Base-by-base conservation (phyloP, 2,329 filamentous ascomycete species). In the Neonectria coccinea region DNA sequence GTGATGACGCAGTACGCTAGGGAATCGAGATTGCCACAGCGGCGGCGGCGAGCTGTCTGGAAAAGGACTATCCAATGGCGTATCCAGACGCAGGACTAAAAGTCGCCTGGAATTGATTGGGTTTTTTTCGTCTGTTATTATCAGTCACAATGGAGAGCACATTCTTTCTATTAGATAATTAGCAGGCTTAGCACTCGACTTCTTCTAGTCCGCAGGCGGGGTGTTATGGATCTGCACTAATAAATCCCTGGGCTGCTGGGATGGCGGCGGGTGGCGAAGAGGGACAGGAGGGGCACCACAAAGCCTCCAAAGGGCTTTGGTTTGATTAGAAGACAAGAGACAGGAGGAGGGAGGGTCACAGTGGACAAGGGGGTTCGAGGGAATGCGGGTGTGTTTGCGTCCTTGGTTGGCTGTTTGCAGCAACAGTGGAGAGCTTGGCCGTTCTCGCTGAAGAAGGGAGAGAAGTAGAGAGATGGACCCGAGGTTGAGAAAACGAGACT, bases 11-110 rank as follows among this genome's bases (percentile, higher is more conserved):
- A 68, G 56, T 52, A 42, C 52, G 52, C 54, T 56, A 57, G 20
- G 48, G 62, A 70, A 48, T 56, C 55, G 20, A 51, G 59, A 72
- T 66, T 53, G 57, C 64, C 65, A 69, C 64, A 41, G 57, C 41
- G 56, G 59, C 53, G 45, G 55, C 41, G 56, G 59, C 53, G 52
- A 62, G 22, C 9, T 50, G 25, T 31, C 47, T 12, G 31, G 22
- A 42, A 42, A 44, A 60, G 29, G 27, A 41, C 44, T 45, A 64
- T 51, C 53, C 55, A 66, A 57, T 56, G 27, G 39, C 27, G 20
- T n/a, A n/a, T 22, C 10, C 27, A 39, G 61, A 44, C 22, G 29
- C 51, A 59, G 27, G 61, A 39, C 44, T 55, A 27, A 42, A 42
- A 16, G 56, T 41, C 14, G 11, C 29, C 27, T 52, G 41, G 52